Conservation (phyloP, 208 protist species). For the Angomonas ambiguus region DNA sequence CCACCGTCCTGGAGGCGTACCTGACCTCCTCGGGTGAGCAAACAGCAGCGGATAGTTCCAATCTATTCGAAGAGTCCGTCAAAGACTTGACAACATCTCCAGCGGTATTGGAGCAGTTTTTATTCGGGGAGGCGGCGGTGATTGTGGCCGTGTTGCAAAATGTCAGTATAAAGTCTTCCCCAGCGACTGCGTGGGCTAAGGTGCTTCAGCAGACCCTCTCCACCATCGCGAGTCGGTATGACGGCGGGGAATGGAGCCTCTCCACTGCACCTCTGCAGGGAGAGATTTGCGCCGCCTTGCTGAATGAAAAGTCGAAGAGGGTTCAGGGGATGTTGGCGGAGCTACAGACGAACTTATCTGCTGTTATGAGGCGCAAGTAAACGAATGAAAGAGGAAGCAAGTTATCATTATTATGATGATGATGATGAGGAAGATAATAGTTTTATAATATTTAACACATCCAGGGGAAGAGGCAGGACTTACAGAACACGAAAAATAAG, state of each 20-base stretch:
- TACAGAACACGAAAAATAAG: too few species aligned
- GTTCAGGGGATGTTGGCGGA: conserved; percentile 21
- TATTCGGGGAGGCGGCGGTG: conserved; percentile 65
- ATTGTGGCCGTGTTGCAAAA: conserved; percentile 54
- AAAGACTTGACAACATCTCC: not conserved
- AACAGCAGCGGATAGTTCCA: not conserved
- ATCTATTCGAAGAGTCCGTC: not conserved
- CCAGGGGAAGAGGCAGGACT: too few species aligned
- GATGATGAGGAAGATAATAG: too few species aligned
- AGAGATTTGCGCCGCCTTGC: conserved; percentile 10
- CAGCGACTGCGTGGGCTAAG: conserved; percentile 45
- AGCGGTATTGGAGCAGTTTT: conserved; percentile 32
- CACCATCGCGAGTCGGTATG: conserved; percentile 26
- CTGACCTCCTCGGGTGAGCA: not conserved
- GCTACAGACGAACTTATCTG: conserved; percentile 18
- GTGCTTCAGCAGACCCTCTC: conserved; percentile 31
- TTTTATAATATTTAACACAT: too few species aligned
- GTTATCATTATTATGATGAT: too few species aligned
- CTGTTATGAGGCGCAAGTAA: conserved; percentile 16
- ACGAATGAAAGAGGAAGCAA: not conserved
- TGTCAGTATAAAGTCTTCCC: conserved; percentile 15
- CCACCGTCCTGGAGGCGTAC: not conserved
- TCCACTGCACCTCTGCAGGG: conserved; percentile 6
- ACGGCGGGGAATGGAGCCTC: conserved; percentile 22
- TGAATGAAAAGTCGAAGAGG: conserved; percentile 20